Conservation (phyloP, 352 stramenopile species). For the Halophytophthora batemanensis region DNA sequence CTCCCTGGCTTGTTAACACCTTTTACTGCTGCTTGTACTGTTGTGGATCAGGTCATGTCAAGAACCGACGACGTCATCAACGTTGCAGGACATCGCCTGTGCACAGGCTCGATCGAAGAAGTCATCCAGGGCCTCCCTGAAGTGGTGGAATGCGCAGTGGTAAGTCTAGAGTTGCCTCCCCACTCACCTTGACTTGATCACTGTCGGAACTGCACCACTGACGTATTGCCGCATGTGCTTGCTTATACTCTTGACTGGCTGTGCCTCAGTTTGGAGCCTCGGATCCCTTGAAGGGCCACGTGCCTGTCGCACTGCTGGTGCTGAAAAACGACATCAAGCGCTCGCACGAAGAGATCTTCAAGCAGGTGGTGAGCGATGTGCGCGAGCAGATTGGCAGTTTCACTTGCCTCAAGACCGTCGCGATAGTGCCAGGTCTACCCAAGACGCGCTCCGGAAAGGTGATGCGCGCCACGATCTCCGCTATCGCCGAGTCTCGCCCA, state of each 20-base stretch:
- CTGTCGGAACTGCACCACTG: background rate
- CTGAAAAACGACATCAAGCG: slow-evolving; percentile 80
- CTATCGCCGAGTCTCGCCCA: slow-evolving; percentile 32
- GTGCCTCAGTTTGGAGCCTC: slow-evolving; percentile 38
- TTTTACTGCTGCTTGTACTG: slow-evolving; percentile 2
- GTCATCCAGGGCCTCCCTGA: slow-evolving; percentile 78
- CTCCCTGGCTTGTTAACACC: slow-evolving; percentile 1
- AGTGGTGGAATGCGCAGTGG: slow-evolving; percentile 88
- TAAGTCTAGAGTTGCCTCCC: slow-evolving; percentile 23
- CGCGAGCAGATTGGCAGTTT: slow-evolving; percentile 94
- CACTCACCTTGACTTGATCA: background rate
- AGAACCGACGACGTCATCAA: slow-evolving; percentile 92
- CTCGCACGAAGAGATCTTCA: slow-evolving; percentile 36
- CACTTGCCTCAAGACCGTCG: slow-evolving; percentile 95
- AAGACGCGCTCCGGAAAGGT: slow-evolving; percentile 98
- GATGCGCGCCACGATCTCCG: slow-evolving; percentile 85
- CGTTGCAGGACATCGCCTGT: slow-evolving; percentile 84
- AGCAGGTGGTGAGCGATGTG: slow-evolving; percentile 77
- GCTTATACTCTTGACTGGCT: slow-evolving; percentile 2
- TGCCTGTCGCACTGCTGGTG: slow-evolving; percentile 81
- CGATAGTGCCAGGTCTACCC: slow-evolving; percentile 86
- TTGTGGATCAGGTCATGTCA: slow-evolving; percentile 72
- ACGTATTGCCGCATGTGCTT: background rate
- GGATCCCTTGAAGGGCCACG: slow-evolving; percentile 44
- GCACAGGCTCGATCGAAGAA: slow-evolving; percentile 88